A percentile compares a stretch with the other conserved stretches of the same genome.
phyloP scores from a whole-genome alignment of 768 basidiomycete genomes.

The Rhizopogon vesiculosus region DNA sequence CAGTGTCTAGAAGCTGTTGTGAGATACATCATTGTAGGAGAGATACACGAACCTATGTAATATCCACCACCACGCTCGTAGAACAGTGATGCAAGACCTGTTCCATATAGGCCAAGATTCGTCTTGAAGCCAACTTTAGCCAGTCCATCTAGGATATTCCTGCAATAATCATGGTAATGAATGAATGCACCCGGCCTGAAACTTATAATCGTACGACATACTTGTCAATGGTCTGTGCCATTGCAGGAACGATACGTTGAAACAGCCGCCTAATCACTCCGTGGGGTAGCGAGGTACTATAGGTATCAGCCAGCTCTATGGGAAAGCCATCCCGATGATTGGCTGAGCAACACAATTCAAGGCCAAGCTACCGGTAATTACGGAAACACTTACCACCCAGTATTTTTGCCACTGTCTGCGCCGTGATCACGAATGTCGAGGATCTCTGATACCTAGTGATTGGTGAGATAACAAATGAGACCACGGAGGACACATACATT shows the following conservation, averaged over 20 bases:
- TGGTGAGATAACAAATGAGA: background rate
- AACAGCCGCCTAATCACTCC: conserved; percentile 10
- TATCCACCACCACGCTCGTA: conserved; percentile 31
- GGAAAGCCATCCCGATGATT: conserved; percentile 16
- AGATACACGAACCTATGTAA: conserved; percentile 29
- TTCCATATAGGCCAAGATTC: conserved; percentile 27
- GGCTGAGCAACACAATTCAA: conserved; percentile 3
- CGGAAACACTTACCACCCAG: conserved; percentile 1
- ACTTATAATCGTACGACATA: conserved; percentile 4
- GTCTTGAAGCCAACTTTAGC: conserved; percentile 34
- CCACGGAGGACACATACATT: conserved; percentile 9
- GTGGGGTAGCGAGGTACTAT: conserved; percentile 13
- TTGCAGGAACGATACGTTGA: conserved; percentile 13
- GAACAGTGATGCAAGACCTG: conserved; percentile 27
- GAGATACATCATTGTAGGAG: background rate
- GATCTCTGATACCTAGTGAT: conserved; percentile 19
- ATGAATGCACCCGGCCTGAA: background rate
- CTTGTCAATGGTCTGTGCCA: conserved; percentile 21
- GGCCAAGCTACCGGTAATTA: background rate
- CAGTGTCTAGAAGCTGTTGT: conserved; percentile 21
- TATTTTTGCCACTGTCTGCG: background rate
- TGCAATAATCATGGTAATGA: conserved; percentile 5
- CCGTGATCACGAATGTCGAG: conserved; percentile 17
- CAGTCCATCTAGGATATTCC: conserved; percentile 33
- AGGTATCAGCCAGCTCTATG: conserved; percentile 18